Evolutionary conservation across 495 filamentous ascomycete genomes (phyloP), one percentile per base, ranked within the genome.

Genomic region (Aspergillus campestris): DNA sequence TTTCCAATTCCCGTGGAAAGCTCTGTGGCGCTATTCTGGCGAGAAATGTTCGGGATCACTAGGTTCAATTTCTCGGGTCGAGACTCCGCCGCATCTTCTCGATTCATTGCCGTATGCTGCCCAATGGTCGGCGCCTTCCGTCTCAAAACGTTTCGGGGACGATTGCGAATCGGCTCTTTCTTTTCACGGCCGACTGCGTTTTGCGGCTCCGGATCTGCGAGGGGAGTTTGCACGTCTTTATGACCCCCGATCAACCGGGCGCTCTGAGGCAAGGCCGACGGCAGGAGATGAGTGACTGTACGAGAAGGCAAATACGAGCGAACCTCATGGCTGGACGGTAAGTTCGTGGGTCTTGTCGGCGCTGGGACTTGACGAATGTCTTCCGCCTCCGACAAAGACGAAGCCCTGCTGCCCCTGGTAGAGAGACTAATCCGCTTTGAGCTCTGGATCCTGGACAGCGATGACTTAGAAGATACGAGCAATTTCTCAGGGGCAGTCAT

Each of bases 61-160:
- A 69, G 53, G 39, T 65, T 64, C 10, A 67, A 50, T 29, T 62
- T 68, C 45, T 64, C 50, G 7, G 61, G 50, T 13, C 35, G 38
- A 12, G 36, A 42, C 5, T 18, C 30, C 6, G 56, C 45, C 31
- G 12, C n/a, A 11, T 31, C 28, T 15, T 24, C 24, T 38, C 56
- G 57, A 28, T 34, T 56, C 28, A 52, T 50, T 28, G 56, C 53
- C 31, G 53, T 54, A 51, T 66, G 52, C 38, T 59, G 62, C 27
- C 64, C 67, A 51, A 71, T 71, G 44, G 62, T 66, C 4, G 67
- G 62, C 32, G 66, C 63, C 44, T 56, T 70, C 44, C 70, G 63
- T 45, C 70, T 62, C 33, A 73, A 54, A 38, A 71, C 60, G 49
- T 73, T 73, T 42, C 67, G 60, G 40, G 59, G 49, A 40, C 63